Base-by-base conservation (phyloP, 352 stramenopile species). In the Thraustochytrium striatum region DNA sequence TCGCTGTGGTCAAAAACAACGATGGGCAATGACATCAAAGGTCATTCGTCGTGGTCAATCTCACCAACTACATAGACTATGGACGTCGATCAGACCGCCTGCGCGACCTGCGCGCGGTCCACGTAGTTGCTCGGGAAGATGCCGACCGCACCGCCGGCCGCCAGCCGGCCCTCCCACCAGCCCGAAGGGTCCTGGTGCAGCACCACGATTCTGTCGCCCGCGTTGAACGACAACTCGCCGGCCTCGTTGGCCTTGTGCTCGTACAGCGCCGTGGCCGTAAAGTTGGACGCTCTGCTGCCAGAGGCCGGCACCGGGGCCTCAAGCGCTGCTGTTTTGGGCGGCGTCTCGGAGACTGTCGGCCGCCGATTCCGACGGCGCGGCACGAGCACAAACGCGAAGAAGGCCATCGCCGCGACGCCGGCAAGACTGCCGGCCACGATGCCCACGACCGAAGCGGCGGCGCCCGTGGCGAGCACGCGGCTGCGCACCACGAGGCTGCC, bases 161-260 rank as follows among this genome's bases (percentile, higher is more conserved):
- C n/a, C n/a, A n/a, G n/a, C n/a, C n/a, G n/a, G 19, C 81, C 81
- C 43, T 82, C 78, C 81, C 81, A 84, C 81, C 81, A 84, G 3
- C 81, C 81, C 28, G 70, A 82, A 13, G 73, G 52, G 53, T 84
- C 73, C 61, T 84, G 62, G 7, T 36, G 32, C n/a, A 83, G 39
- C 21, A 83, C 62, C 16, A 41, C n/a, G 44, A 83, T 81, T 9
- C 65, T 50, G 58, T 83, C 81, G 21, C 73, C 73, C 41, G 78
- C 50, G 16, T 68, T 30, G 70, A 83, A 82, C 3, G 59, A 41
- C 33, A 83, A 13, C 53, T 84, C 81, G 5, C 73, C 81, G 7
- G 69, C 52, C 35, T 81, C 73, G 41, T 83, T 58, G 8, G 61
- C 75, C 19, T 75, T 38, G 47, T 83, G 61, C 2, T 69, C 72